Percentiles rank a stretch among this genome's conserved stretches.
Evolutionary conservation across 257 asterid genomes (phyloP).

Genomic region (Solanum etuberosum): DNA sequence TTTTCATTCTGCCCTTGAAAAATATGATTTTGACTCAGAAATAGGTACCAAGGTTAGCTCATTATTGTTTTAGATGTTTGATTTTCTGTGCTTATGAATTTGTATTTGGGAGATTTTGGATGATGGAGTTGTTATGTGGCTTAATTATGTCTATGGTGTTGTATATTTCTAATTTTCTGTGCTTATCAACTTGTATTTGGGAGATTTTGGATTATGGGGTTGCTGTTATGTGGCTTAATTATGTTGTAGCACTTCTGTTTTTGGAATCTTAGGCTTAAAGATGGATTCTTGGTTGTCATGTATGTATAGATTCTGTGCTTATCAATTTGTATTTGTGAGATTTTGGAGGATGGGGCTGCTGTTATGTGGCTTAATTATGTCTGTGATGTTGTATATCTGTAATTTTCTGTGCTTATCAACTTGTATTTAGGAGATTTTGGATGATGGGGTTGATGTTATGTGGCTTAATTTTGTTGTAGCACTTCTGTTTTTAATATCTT

Average conservation of each 20-base stretch:
- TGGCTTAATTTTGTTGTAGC: neutral
- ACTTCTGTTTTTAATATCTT: neutral
- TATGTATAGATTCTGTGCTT: neutral
- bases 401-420: neutral
- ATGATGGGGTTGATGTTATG: neutral
- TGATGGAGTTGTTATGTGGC: neutral
- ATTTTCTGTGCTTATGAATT: neutral
- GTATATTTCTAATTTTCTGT: too few species aligned
- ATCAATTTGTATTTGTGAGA: neutral
- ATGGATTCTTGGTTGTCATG: neutral
- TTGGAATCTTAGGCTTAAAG: neutral
- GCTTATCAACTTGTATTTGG: neutral
- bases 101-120: neutral
- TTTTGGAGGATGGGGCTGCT: neutral
- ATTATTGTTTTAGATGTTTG: neutral
- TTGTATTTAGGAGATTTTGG: neutral
- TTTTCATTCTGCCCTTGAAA: constrained; percentile 55
- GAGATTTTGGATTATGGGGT: neutral
- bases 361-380: too few species aligned
- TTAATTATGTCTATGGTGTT: too few species aligned
- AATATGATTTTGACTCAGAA: constrained; percentile 77
- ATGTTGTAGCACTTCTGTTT: neutral
- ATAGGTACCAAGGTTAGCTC: constrained; percentile 63
- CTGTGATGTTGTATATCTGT: neutral
- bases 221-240: neutral